Percentiles rank a stretch among this genome's conserved stretches.
phyloP scores from a whole-genome alignment of 148 eudicot species.

The Rhododendron kiyosumense region DNA sequence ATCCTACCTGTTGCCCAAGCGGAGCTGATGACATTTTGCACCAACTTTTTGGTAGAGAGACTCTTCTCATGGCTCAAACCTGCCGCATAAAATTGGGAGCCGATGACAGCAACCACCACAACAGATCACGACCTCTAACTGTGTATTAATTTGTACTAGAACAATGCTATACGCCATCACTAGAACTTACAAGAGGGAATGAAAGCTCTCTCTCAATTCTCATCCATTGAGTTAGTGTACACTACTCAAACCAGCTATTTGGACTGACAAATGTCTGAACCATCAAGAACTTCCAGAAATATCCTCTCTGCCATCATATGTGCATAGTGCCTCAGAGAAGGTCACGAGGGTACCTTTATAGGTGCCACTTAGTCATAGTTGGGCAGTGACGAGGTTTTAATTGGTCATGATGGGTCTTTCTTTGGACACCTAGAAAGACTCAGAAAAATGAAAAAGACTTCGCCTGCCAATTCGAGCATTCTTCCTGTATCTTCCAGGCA shows the following conservation, averaged over 20 bases:
- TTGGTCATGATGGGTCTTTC: not conserved
- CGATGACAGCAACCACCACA: not conserved
- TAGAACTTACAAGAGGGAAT: not conserved
- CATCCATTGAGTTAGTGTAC: not conserved
- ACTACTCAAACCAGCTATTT: not conserved
- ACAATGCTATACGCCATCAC: not conserved
- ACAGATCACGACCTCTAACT: not conserved
- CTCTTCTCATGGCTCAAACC: not conserved
- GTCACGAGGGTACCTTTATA: not conserved
- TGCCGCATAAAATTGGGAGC: not conserved
- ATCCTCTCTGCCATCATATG: not conserved
- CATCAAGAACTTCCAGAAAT: not conserved
- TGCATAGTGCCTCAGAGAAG: not conserved
- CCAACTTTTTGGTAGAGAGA: not conserved
- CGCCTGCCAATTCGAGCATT: not conserved
- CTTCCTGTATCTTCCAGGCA: not conserved
- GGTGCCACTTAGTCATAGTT: not conserved
- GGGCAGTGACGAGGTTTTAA: not conserved
- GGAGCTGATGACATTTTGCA: not conserved
- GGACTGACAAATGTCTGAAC: not conserved
- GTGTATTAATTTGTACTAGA: not conserved
- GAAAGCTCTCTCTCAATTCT: not conserved
- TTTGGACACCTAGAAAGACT: not conserved
- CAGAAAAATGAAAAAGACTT: not conserved
- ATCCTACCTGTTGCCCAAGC: not conserved